Percentiles rank a stretch among this genome's conserved stretches.
Conservation (phyloP, 106 monocot species). For the Ottelia alismoides region DNA sequence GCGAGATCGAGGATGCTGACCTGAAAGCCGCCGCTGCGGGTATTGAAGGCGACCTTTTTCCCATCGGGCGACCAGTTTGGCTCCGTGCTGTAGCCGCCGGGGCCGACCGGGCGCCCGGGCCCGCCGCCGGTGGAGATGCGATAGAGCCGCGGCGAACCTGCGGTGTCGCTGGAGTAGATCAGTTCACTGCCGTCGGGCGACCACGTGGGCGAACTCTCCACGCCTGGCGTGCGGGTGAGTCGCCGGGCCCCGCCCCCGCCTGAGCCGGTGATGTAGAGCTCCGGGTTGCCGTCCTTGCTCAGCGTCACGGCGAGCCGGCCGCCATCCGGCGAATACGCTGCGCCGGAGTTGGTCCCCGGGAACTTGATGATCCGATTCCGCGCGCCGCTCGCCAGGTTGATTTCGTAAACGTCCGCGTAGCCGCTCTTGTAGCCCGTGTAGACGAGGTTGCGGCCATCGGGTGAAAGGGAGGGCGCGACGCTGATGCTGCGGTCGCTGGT, state of each 20-base stretch:
- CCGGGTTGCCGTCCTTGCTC: constrained; percentile 1
- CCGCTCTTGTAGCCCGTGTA: not conserved
- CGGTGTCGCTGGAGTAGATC: not conserved
- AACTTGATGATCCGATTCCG: not conserved
- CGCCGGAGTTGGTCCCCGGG: not conserved
- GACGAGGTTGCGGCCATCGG: not conserved
- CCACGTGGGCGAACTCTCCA: not conserved
- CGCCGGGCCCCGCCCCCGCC: no score
- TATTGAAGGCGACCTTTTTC: not conserved
- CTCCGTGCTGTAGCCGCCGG: not conserved
- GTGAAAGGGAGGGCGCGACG: not conserved
- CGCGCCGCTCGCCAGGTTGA: not conserved
- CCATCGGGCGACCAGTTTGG: not conserved
- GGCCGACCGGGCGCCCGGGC: no score
- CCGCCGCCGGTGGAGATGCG: not conserved
- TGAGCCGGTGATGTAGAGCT: not conserved
- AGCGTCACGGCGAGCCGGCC: not conserved
- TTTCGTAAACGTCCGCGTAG: not conserved
- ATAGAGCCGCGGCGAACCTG: not conserved
- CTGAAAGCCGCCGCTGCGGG: not conserved
- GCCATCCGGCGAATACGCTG: not conserved
- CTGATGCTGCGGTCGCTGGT: not conserved
- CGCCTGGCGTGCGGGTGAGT: not conserved
- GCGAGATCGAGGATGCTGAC: not conserved
- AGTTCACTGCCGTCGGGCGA: not conserved